Base-by-base conservation (phyloP, 352 stramenopile genomes). In the Phytophthora tubulina region DNA sequence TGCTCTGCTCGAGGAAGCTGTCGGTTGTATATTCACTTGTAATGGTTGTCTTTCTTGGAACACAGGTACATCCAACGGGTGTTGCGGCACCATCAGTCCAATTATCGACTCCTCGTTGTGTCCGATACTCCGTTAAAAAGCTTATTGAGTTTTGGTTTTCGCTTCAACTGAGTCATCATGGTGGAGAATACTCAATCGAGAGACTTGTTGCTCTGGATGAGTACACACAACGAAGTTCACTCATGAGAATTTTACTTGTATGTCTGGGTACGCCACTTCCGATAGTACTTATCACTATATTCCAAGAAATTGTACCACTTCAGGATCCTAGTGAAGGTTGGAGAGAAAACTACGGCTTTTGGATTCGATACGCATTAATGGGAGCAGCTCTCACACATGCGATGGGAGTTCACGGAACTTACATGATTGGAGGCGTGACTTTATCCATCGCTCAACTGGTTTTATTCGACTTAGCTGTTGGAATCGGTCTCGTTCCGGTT, bases 151-250 rank as follows among this genome's bases (percentile, higher is more conserved):
- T 56, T 10, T 72, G 64, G 54, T 35, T 50, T 33, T 31, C 54
- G 1, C 45, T 67, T 17, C 70, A 78, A 48, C 8, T 78, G 0
- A 74, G 59, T 32, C 66, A 76, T 13, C 45, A 55, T 30, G 42
- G 59, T 3, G 63, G 70, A 3, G 58, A 66, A 32, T 82, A 82
- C 49, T 77, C 70, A 11, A 67, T 82, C 31, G 71, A 82, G 36
- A 58, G 71, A 9, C 50, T 77, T 13, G 32, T 74, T 10, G 64
- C 71, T 3, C 30, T 82, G 7, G 63, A 79, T 14, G 50, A 73
- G 10, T 79, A 79, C 59, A 57, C 49, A 1, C 58, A 57, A 8
- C 15, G 27, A 11, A 45, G 44, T 6, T 67, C 63, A 17, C 31
- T 63, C 1, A 17, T 49, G 5, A 33, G 52, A 7, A 42, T 70